These are phyloP conservation scores for Bassia scoparia DNA, from an alignment of 148 eudicot genomes.

Conservation along the genomic window DNA sequence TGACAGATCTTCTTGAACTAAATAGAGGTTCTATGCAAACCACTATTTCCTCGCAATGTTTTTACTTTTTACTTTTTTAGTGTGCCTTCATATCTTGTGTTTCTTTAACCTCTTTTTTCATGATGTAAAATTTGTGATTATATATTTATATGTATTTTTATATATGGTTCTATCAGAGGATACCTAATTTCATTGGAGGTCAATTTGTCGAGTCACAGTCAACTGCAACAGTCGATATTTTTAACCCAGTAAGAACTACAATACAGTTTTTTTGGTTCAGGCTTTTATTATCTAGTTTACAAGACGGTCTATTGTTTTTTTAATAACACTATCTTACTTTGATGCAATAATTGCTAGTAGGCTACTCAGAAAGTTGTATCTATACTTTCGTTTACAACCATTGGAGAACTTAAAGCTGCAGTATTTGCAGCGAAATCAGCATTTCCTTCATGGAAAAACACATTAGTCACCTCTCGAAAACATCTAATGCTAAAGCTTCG, in stretches of 20 bases:
- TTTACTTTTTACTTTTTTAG: no score
- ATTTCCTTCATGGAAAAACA: conserved; percentile 56
- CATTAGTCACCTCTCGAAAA: conserved; percentile 48
- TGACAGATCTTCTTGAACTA: not conserved
- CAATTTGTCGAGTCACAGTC: conserved; percentile 63
- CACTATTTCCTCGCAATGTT: conserved; percentile 2
- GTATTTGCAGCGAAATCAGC: conserved; percentile 69
- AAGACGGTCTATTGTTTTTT: not conserved
- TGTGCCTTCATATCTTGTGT: not conserved
- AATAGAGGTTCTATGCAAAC: not conserved
- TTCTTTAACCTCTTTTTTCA: not conserved
- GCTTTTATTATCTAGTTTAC: conserved; percentile 4
- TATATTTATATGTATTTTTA: conserved; percentile 6
- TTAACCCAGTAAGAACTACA: conserved; percentile 59
- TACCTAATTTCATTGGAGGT: conserved; percentile 60
- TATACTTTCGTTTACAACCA: conserved; percentile 58
- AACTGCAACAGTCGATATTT: conserved; percentile 42
- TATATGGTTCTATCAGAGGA: conserved; percentile 25
- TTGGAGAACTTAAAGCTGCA: conserved; percentile 61
- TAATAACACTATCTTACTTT: conserved; percentile 11
- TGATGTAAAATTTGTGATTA: conserved; percentile 1
- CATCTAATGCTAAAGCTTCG: conserved; percentile 55
- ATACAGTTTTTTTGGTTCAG: not conserved
- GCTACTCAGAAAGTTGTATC: conserved; percentile 76
- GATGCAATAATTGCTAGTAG: conserved; percentile 31